Base-by-base conservation (phyloP, 1,284 basidiomycete species). In the Fistulina hepatica region DNA sequence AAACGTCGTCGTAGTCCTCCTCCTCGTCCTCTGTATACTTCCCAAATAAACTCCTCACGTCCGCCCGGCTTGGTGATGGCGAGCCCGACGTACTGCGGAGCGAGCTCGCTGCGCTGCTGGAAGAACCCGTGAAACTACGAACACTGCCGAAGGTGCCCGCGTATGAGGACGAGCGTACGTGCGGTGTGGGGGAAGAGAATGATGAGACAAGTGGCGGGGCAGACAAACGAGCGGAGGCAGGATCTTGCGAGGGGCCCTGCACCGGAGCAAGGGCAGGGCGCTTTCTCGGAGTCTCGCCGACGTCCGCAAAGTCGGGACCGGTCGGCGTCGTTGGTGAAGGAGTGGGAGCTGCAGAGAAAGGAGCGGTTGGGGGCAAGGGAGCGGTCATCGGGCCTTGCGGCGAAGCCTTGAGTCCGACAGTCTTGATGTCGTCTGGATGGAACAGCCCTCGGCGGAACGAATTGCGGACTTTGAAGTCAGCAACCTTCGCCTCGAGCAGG, bases 1-100 rank as follows among this genome's bases (percentile, higher is more conserved):
- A 91, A n/a, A 92, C 76, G 60, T 92, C 89, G 35, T 90, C 85
- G 52, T 91, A 92, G 54, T 92, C 82, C 51, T 93, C 89, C 28
- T 84, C 71, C 27, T 89, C 85, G 16, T 72, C 72, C 58, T 93
- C 91, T 6, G 82, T 65, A 57, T 92, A 93, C 56, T 90, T 89
- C 13, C 73, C 73, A 49, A 92, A 77, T 22, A 69, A 43, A 40
- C 69, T 60, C 44, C 62, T 61, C 2, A 75, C 72, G 44, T 82
- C 81, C 4, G 71, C 64, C 10, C 70, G 65, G 10, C 81, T 80
- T n/a, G n/a, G n/a, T n/a, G n/a, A n/a, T n/a, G n/a, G n/a, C n/a
- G n/a, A n/a, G n/a, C n/a, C n/a, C n/a, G n/a, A n/a, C n/a, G n/a
- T n/a, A n/a, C n/a, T n/a, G n/a, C n/a, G n/a, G n/a, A n/a, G n/a